Evolutionary conservation across 768 basidiomycete genomes (phyloP).

Genomic region (Rhizopogon vesiculosus): DNA sequence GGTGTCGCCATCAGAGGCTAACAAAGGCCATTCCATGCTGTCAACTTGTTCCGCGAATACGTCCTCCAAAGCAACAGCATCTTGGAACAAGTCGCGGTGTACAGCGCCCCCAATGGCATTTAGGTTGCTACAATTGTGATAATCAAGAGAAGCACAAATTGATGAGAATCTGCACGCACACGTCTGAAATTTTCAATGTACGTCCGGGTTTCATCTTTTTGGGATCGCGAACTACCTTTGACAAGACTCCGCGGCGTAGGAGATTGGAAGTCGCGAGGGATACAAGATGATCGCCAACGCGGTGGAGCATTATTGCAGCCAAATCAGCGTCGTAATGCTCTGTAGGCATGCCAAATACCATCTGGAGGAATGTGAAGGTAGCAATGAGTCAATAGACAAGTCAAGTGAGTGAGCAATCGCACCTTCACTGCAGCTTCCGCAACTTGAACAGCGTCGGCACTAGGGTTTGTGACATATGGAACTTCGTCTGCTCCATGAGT

Average conservation of each 20-base stretch:
- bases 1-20: slow-evolving; percentile 77
- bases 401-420: background rate
- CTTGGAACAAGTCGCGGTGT: slow-evolving; percentile 61
- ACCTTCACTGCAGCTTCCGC: slow-evolving; percentile 77
- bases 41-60: slow-evolving; percentile 41
- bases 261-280: slow-evolving; percentile 55
- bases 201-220: slow-evolving; percentile 66
- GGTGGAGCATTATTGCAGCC: slow-evolving; percentile 53
- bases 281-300: slow-evolving; percentile 52
- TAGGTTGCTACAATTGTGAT: slow-evolving; percentile 47
- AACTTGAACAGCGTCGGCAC: slow-evolving; percentile 38
- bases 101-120: slow-evolving; percentile 63
- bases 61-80: slow-evolving; percentile 63
- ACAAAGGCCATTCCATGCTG: slow-evolving; percentile 76
- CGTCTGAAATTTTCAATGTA: slow-evolving; percentile 71
- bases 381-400: background rate
- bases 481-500: slow-evolving; percentile 35
- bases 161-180: slow-evolving; percentile 28
- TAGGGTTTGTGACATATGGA: slow-evolving; percentile 5
- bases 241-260: slow-evolving; percentile 58
- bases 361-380: slow-evolving; percentile 37
- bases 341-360: slow-evolving; percentile 69
- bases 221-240: slow-evolving; percentile 60
- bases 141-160: background rate
- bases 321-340: slow-evolving; percentile 62